Percentiles rank a stretch among this genome's conserved stretches.
Evolutionary conservation across 2,329 filamentous ascomycete genomes (phyloP).

Genomic region (Tolypocladium ovalisporum): DNA sequence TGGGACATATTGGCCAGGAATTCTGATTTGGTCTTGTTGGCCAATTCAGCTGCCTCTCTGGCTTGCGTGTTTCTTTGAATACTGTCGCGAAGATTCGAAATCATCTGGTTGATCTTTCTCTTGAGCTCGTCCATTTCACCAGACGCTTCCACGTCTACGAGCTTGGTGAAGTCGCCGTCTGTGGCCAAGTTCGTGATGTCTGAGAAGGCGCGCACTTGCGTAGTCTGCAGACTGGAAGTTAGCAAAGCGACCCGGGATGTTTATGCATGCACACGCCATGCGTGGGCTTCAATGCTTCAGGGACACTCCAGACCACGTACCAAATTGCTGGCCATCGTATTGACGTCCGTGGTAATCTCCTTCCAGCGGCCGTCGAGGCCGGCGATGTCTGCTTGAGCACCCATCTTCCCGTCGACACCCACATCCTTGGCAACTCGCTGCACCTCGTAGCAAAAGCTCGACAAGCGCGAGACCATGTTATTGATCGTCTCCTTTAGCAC

Average conservation of each 20-base stretch:
- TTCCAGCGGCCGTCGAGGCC: conserved; percentile 94
- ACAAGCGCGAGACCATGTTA: conserved; percentile 93
- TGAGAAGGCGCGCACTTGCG: conserved; percentile 93
- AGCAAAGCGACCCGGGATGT: neutral
- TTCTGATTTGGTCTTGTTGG: conserved; percentile 96
- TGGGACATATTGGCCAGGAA: conserved; percentile 99
- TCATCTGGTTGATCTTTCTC: conserved; percentile 99
- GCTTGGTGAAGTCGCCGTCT: conserved; percentile 92
- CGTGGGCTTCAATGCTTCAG: neutral
- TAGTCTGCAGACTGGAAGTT: conserved; percentile 52
- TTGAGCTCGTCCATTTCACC: conserved; percentile 99
- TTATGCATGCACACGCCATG: neutral
- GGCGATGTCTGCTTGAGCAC: conserved; percentile 88
- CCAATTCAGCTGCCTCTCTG: conserved; percentile 88
- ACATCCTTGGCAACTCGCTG: conserved; percentile 94
- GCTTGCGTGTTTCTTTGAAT: conserved; percentile 95
- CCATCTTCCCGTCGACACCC: conserved; percentile 96
- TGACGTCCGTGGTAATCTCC: conserved; percentile 94
- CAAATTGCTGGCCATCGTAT: conserved; percentile 72
- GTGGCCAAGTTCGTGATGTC: conserved; percentile 98
- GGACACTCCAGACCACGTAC: conserved; percentile 22
- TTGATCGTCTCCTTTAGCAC: conserved; percentile 95
- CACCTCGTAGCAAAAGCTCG: conserved; percentile 92
- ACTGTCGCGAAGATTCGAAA: conserved; percentile 87
- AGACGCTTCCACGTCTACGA: conserved; percentile 92